These are phyloP conservation scores for Eremothecium cymbalariae DNA, from an alignment of 1,139 yeast genomes.

Conservation along the genomic window DNA sequence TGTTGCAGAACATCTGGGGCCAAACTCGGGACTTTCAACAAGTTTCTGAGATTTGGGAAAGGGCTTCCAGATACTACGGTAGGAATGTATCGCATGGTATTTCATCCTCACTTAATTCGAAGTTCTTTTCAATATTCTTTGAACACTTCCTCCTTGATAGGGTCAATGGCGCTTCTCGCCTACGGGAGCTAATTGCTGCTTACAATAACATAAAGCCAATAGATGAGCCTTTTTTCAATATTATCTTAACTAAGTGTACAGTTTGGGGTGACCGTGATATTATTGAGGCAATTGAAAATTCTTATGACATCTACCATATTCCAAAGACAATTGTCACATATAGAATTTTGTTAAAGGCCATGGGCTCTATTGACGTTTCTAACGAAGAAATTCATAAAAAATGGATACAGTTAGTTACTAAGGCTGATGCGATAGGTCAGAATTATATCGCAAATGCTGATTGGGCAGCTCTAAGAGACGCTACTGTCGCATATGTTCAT, in stretches of 20 bases:
- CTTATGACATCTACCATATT: slow-evolving; percentile 52
- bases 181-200: slow-evolving; percentile 49
- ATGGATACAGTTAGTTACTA: slow-evolving; percentile 53
- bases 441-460: slow-evolving; percentile 70
- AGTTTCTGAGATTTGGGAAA: slow-evolving; percentile 56
- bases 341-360: slow-evolving; percentile 68
- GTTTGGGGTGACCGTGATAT: slow-evolving; percentile 63
- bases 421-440: slow-evolving; percentile 48
- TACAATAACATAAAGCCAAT: slow-evolving; percentile 51
- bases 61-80: slow-evolving; percentile 52
- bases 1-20: slow-evolving; percentile 55
- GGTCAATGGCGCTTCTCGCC: slow-evolving; percentile 47
- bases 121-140: slow-evolving; percentile 63
- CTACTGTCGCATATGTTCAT: slow-evolving; percentile 47
- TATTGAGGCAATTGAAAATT: slow-evolving; percentile 54
- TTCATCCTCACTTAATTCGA: slow-evolving; percentile 59
- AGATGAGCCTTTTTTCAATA: slow-evolving; percentile 75
- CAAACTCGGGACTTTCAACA: slow-evolving; percentile 50
- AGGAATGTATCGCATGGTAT: slow-evolving; percentile 56
- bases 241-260: slow-evolving; percentile 58
- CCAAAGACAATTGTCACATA: slow-evolving; percentile 62
- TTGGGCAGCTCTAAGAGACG: slow-evolving; percentile 80
- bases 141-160: slow-evolving; percentile 47
- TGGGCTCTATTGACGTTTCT: slow-evolving; percentile 56
- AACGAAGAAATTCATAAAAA: slow-evolving; percentile 46